Percentiles rank a stretch among this genome's conserved stretches.
Conservation (phyloP, 2,329 filamentous ascomycete species). For the Trichophyton benhamiae region DNA sequence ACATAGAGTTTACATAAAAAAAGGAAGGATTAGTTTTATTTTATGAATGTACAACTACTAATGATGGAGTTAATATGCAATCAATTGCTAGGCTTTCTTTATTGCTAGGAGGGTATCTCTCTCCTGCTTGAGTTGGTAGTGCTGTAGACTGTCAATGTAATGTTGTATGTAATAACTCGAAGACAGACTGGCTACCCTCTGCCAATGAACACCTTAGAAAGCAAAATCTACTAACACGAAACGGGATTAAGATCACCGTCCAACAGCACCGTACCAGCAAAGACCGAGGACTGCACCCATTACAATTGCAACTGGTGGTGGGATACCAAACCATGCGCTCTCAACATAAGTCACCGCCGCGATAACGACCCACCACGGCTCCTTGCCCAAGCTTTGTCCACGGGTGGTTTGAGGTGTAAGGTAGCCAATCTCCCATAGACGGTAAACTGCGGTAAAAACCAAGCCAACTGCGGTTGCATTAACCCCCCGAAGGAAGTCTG, state of each 20-base stretch:
- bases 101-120: too few relatives aligned
- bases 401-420: constrained; percentile 38
- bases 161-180: too few relatives aligned
- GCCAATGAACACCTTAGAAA: too few relatives aligned
- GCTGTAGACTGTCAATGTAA: too few relatives aligned
- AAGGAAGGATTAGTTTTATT: background rate
- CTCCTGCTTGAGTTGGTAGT: too few relatives aligned
- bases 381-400: constrained; percentile 44
- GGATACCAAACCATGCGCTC: constrained; percentile 37
- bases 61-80: background rate
- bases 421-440: constrained; percentile 51
- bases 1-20: background rate
- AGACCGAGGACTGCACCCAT: constrained; percentile 38
- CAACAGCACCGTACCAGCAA: constrained; percentile 37
- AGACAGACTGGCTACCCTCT: too few relatives aligned
- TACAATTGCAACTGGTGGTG: constrained; percentile 34
- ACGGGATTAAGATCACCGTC: background rate
- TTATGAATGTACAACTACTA: background rate
- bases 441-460: constrained; percentile 53
- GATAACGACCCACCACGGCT: constrained; percentile 54
- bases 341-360: constrained; percentile 40
- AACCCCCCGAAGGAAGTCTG: constrained; percentile 41
- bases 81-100: background rate
- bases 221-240: background rate
- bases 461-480: constrained; percentile 51